Percentiles rank a stretch among this genome's conserved stretches.
phyloP scores from a whole-genome alignment of 2,329 filamentous ascomycete species.

The Sporothrix humicola region DNA sequence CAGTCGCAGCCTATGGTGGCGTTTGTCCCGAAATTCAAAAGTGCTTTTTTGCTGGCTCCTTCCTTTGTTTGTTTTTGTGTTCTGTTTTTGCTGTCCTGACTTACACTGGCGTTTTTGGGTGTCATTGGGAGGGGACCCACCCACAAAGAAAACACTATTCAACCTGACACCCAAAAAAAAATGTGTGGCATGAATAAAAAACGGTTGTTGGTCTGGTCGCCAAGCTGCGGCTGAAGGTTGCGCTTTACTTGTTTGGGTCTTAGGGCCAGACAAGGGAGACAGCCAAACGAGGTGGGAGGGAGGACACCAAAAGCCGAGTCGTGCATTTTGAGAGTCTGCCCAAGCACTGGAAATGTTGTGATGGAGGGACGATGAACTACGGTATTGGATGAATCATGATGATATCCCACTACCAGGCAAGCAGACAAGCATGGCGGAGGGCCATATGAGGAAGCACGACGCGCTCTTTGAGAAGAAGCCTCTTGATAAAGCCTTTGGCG shows the following conservation, averaged over 20 bases:
- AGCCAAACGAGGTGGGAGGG: conserved; percentile 2
- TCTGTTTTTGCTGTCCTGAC: not conserved
- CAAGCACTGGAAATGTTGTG: too few relatives aligned
- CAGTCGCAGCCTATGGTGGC: not conserved
- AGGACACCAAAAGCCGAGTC: not conserved
- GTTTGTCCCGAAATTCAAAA: not conserved
- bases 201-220: not conserved
- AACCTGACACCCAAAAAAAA: too few relatives aligned
- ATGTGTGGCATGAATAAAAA: not conserved
- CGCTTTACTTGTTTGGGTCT: conserved; percentile 7
- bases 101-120: conserved; percentile 11
- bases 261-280: not conserved
- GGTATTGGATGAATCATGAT: too few relatives aligned
- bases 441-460: not conserved
- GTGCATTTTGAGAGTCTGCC: too few relatives aligned
- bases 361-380: too few relatives aligned
- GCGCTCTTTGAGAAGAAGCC: not conserved
- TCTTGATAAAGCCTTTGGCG: not conserved
- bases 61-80: not conserved
- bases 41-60: not conserved
- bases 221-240: conserved; percentile 34
- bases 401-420: not conserved
- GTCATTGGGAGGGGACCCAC: not conserved
- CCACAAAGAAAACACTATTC: not conserved
- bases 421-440: not conserved